Evolutionary conservation across 768 basidiomycete genomes (phyloP), one percentile per base, ranked within the genome.

Genomic region (Tephrocybe sp.): DNA sequence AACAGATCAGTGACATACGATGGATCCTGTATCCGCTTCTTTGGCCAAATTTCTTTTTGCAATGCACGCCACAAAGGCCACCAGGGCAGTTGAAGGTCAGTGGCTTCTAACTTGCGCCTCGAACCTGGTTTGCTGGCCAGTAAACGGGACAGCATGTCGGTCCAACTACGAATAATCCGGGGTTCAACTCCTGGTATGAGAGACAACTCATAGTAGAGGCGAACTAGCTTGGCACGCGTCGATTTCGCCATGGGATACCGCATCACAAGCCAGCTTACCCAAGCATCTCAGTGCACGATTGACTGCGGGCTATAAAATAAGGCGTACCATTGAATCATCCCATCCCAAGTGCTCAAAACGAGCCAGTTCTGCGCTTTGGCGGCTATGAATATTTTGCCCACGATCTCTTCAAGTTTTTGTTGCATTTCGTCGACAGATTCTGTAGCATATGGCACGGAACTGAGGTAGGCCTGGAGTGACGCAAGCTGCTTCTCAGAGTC

Each of bases 331-430:
- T 90, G 86, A 25, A 92, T 70, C 68, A 84, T 74, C 15, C 83
- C 84, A 65, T 91, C 88, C 88, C 89, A 92, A 6, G 81, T 83
- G 22, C 82, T 79, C 36, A 90, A 72, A 16, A 80, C 71, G 27
- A 78, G 69, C 89, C 89, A 92, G 56, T 87, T 85, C 70, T 81
- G 83, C 42, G 84, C 72, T 62, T 82, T 80, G n/a, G 82, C 84
- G 54, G 85, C 86, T 19, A 89, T 69, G 52, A 74, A 68, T 39
- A 92, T 79, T 67, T 78, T 86, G 37, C 78, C 74, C 9, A 90
- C 74, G 55, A 92, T 88, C 42, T 74, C 61, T 58, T 88, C 84
- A 7, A 91, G 76, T 55, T 80, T 78, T 23, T 67, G 62, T 45
- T 85, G 79, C 88, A 92, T 91, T 45, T 82, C 79, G 52, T 85